Evolutionary conservation across 192 early-diverging fungal species (phyloP).

Genomic region (Coemansia sp.): DNA sequence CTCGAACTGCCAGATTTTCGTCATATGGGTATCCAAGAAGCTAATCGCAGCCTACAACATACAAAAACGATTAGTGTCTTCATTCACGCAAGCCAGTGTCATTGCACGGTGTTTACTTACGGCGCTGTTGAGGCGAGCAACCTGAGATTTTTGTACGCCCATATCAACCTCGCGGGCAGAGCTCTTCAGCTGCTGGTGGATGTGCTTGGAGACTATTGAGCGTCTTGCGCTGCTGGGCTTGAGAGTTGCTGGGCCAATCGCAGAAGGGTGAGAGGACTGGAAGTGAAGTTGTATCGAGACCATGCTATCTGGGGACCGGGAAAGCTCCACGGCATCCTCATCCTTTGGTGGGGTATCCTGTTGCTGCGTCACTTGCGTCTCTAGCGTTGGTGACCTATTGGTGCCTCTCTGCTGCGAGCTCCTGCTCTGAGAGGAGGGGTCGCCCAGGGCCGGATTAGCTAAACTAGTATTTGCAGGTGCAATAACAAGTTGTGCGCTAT

Average conservation of each 20-base stretch:
- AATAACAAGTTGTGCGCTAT: background rate
- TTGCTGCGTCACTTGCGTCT: background rate
- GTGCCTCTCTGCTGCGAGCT: background rate
- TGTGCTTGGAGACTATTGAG: background rate
- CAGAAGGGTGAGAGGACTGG: background rate
- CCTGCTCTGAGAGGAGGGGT: background rate
- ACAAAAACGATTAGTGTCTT: background rate
- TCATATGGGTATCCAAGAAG: constrained; percentile 19
- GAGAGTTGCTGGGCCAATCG: constrained; percentile 32
- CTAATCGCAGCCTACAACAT: constrained; percentile 28
- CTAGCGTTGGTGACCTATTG: too few relatives aligned
- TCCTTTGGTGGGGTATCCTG: background rate
- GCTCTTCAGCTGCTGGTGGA: constrained; percentile 2
- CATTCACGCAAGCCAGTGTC: too few relatives aligned
- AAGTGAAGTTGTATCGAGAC: constrained; percentile 24
- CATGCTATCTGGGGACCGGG: constrained; percentile 13
- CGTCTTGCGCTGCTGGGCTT: background rate
- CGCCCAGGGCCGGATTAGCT: background rate
- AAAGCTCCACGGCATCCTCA: background rate
- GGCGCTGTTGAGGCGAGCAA: constrained; percentile 17
- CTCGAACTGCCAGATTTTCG: constrained; percentile 29
- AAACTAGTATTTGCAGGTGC: background rate
- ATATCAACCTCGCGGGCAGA: background rate
- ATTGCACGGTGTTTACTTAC: constrained; percentile 8
- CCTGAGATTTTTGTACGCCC: constrained; percentile 13